Conservation (phyloP, 805 yeast genomes). For the Phaffomyces antillensis region DNA sequence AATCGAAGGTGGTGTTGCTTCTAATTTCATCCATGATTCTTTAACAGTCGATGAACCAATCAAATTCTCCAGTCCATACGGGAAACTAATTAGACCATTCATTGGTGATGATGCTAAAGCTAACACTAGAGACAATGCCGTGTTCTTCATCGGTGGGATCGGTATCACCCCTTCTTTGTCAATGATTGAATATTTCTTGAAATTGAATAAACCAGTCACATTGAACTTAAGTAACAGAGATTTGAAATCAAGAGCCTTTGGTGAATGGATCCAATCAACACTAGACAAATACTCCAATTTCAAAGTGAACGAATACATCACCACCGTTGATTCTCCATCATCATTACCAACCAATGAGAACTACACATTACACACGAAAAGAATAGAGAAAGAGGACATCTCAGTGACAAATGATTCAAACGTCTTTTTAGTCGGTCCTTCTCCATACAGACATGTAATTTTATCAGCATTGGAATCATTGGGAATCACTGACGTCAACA, state of each 20-base stretch:
- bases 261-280: slow-evolving; percentile 8
- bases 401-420: slow-evolving; percentile 4
- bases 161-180: slow-evolving; percentile 63
- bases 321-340: not conserved
- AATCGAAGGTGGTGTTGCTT: slow-evolving; percentile 41
- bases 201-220: slow-evolving; percentile 11
- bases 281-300: slow-evolving; percentile 8
- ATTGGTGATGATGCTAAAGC: slow-evolving; percentile 13
- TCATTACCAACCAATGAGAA: slow-evolving; percentile 3
- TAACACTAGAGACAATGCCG: slow-evolving; percentile 24
- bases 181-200: slow-evolving; percentile 32
- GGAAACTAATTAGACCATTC: slow-evolving; percentile 35
- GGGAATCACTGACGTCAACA: slow-evolving; percentile 11
- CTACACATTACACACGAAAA: slow-evolving; percentile 3
- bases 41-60: slow-evolving; percentile 42
- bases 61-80: slow-evolving; percentile 52
- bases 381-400: slow-evolving; percentile 5
- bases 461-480: not conserved
- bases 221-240: slow-evolving; percentile 12
- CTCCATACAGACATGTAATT: slow-evolving; percentile 12
- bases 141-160: slow-evolving; percentile 53
- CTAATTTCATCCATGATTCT: slow-evolving; percentile 40
- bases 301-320: slow-evolving; percentile 11
- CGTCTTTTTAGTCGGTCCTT: slow-evolving; percentile 20
- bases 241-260: slow-evolving; percentile 11